A percentile compares a stretch with the other conserved stretches of the same genome.
phyloP scores from a whole-genome alignment of 1,284 basidiomycete genomes.

The Cystobasidium sp. region DNA sequence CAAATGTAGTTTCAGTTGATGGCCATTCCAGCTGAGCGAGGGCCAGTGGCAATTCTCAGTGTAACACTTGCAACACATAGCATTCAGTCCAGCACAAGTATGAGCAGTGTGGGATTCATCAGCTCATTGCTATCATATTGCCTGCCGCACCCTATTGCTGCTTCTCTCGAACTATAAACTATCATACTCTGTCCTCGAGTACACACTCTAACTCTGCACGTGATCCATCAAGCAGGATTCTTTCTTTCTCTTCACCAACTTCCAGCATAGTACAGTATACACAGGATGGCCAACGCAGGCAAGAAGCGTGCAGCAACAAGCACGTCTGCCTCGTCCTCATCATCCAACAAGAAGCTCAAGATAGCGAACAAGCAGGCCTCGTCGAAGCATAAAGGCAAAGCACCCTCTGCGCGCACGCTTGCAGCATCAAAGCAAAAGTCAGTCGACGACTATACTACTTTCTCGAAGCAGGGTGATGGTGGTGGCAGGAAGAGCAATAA shows the following conservation, averaged over 20 bases:
- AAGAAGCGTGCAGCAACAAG: slow-evolving; percentile 24
- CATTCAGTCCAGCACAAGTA: too few species aligned
- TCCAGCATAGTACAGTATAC: not conserved
- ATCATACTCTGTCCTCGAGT: too few species aligned
- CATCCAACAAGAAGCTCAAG: slow-evolving; percentile 34
- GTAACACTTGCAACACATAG: too few species aligned
- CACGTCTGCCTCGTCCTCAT: not conserved
- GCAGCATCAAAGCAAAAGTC: slow-evolving; percentile 25
- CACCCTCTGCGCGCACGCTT: not conserved
- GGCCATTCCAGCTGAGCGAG: too few species aligned
- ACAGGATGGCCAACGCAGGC: slow-evolving; percentile 28
- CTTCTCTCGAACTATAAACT: too few species aligned
- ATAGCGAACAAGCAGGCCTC: slow-evolving; percentile 30
- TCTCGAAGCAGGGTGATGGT: not conserved
- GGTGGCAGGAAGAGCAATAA: not conserved
- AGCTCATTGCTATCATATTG: too few species aligned
- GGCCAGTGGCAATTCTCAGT: too few species aligned
- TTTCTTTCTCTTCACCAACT: not conserved
- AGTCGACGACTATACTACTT: slow-evolving; percentile 15
- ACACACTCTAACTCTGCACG: not conserved
- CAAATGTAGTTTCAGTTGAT: too few species aligned
- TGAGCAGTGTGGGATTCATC: too few species aligned
- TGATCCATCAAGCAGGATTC: not conserved
- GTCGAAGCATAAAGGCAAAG: slow-evolving; percentile 31
- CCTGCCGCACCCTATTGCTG: too few species aligned